Evolutionary conservation across 805 yeast species (phyloP), one percentile per base, ranked within the genome.

Genomic region (Pichia nakasei): DNA sequence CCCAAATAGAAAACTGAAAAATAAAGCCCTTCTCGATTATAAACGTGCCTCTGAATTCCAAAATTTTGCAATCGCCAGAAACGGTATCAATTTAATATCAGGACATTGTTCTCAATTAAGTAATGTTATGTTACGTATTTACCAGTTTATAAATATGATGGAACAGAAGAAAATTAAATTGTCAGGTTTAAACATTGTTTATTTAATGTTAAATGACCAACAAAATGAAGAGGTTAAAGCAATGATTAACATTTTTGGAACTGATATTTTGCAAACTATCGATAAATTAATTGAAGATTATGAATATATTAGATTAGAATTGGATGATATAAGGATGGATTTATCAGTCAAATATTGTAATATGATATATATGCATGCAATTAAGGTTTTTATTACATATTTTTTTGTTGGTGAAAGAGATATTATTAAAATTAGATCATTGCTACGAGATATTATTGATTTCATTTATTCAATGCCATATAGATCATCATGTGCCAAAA

Each of bases 341-440:
- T 36, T 47, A 32, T 41, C 52, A 18, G 24, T 47, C 5, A 44
- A 42, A 41, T 35, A 47, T n/a, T 37, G 43, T 13, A 49, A 47
- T 12, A 17, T 31, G 13, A 11, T 49, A 11, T 37, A 35, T 11
- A 34, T 46, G n/a, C 9, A 36, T 21, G 48, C 46, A 6, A 27
- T 47, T n/a, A 35, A 44, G 11, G 15, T 48, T 5, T 48, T 22
- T 27, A 24, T 44, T 1, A 31, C 8, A 11, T 44, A 20, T 24
- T 49, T 47, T n/a, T 42, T 44, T 24, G 32, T 42, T 29, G 43
- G 44, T 9, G 21, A 19, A 11, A 24, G 39, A 26, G 35, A 40
- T 8, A n/a, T 27, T 11, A 18, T 21, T 1, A 22, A 22, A 2
- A 20, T 31, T 20, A 20, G 18, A 7, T n/a, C 24, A 2, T 27